Evolutionary conservation across 306 rosid species (phyloP).

Genomic region (Castanea crenata): DNA sequence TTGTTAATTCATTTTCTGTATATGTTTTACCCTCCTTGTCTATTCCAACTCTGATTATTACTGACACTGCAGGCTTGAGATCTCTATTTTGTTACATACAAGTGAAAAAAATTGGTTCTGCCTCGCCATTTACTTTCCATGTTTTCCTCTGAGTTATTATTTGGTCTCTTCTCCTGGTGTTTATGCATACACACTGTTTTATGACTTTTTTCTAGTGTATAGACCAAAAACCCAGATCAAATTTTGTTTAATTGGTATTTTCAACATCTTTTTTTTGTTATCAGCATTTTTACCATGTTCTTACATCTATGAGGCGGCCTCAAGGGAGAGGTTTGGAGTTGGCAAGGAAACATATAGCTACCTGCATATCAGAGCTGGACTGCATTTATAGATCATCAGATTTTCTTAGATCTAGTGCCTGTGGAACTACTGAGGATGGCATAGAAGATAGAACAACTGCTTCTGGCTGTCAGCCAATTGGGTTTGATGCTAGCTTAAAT

Average conservation of each 20-base stretch:
- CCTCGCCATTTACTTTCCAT: not conserved
- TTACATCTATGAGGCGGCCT: slow-evolving; percentile 81
- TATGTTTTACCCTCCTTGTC: not conserved
- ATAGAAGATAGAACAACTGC: slow-evolving; percentile 62
- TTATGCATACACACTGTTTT: slow-evolving; percentile 9
- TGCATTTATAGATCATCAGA: slow-evolving; percentile 54
- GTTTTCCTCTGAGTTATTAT: not conserved
- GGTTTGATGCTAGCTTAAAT: slow-evolving; percentile 90
- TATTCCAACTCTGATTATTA: not conserved
- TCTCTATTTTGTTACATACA: slow-evolving; percentile 5
- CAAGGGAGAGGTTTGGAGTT: slow-evolving; percentile 97
- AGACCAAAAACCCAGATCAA: not conserved
- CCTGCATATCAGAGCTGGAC: slow-evolving; percentile 74
- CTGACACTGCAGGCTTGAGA: slow-evolving; percentile 8
- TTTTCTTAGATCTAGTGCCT: slow-evolving; percentile 59
- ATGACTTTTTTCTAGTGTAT: slow-evolving; percentile 9
- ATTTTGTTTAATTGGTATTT: slow-evolving; percentile 14
- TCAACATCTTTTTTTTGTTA: slow-evolving; percentile 31
- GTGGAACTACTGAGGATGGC: slow-evolving; percentile 39
- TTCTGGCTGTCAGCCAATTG: slow-evolving; percentile 88
- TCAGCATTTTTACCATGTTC: slow-evolving; percentile 92
- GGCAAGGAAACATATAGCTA: slow-evolving; percentile 88
- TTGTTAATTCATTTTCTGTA: not conserved
- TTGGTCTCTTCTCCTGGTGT: slow-evolving; percentile 10
- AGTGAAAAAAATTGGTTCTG: not conserved